Percentiles rank a stretch among this genome's conserved stretches.
These are phyloP conservation scores for Amylostereum areolatum DNA, from an alignment of 1,284 basidiomycete genomes.

Conservation along the genomic window DNA sequence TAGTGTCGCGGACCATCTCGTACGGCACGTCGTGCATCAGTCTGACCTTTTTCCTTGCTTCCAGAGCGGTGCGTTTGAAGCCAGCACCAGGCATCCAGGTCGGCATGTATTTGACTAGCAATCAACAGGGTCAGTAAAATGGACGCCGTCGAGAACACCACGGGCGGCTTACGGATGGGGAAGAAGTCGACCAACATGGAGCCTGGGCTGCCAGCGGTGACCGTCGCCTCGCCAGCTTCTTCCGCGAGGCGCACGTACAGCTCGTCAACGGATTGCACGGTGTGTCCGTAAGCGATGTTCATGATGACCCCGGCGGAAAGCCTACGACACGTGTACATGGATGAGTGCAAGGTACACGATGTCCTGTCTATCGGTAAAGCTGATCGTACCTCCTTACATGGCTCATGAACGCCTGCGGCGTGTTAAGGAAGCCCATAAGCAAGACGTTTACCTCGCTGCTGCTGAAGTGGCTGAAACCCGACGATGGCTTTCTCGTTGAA, in stretches of 20 bases:
- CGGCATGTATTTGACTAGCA: constrained; percentile 39
- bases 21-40: constrained; percentile 46
- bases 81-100: constrained; percentile 50
- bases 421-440: constrained; percentile 9
- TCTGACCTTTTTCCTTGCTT: constrained; percentile 26
- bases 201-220: constrained; percentile 44
- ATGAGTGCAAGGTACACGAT: background rate
- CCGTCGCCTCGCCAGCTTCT: constrained; percentile 39
- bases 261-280: constrained; percentile 22
- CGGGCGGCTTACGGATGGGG: constrained; percentile 36
- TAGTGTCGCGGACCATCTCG: constrained; percentile 42
- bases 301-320: constrained; percentile 36
- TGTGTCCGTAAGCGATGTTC: constrained; percentile 21
- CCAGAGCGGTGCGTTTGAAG: constrained; percentile 46
- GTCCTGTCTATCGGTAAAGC: background rate
- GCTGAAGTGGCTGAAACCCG: constrained; percentile 9
- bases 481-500: constrained; percentile 6
- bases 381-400: constrained; percentile 9
- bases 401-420: constrained; percentile 9
- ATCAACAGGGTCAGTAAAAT: constrained; percentile 5
- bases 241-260: constrained; percentile 31
- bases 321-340: constrained; percentile 7
- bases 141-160: background rate
- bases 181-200: constrained; percentile 53
- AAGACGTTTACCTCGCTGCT: constrained; percentile 8